Percentiles rank a stretch among this genome's conserved stretches.
Evolutionary conservation across 306 rosid genomes (phyloP).

Genomic region (Spatholobus suberectus): DNA sequence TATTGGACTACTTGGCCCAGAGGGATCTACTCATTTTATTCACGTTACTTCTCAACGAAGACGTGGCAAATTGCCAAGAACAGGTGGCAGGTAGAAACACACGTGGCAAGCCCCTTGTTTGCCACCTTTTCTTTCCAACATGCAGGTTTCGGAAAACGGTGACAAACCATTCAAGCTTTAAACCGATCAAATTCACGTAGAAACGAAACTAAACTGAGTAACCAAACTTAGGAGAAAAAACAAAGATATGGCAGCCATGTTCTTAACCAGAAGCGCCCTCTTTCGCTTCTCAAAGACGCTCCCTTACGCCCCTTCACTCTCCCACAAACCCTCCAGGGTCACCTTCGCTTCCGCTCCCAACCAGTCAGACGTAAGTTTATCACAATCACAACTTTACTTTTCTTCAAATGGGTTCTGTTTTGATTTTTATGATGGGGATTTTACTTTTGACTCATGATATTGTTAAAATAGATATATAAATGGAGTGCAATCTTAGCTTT

Average conservation of each 20-base stretch:
- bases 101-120: background rate
- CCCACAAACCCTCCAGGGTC: conserved; percentile 56
- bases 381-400: background rate
- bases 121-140: conserved; percentile 33
- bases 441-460: no score
- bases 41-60: background rate
- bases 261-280: conserved; percentile 47
- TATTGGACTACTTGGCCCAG: background rate
- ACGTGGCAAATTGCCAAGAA: conserved; percentile 18
- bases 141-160: background rate
- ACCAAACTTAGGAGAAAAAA: background rate
- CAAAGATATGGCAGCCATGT: conserved; percentile 57
- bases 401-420: background rate
- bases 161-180: conserved; percentile 14
- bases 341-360: conserved; percentile 60
- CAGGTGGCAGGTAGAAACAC: conserved; percentile 13
- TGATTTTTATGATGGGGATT: background rate
- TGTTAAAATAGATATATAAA: background rate
- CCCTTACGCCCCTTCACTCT: conserved; percentile 45
- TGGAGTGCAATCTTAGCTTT: background rate
- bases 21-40: background rate
- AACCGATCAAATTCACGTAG: background rate
- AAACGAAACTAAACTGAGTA: background rate
- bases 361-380: conserved; percentile 47
- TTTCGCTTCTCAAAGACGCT: conserved; percentile 65